phyloP scores from a whole-genome alignment of 345 rosid species.

The Aurinia saxatilis region DNA sequence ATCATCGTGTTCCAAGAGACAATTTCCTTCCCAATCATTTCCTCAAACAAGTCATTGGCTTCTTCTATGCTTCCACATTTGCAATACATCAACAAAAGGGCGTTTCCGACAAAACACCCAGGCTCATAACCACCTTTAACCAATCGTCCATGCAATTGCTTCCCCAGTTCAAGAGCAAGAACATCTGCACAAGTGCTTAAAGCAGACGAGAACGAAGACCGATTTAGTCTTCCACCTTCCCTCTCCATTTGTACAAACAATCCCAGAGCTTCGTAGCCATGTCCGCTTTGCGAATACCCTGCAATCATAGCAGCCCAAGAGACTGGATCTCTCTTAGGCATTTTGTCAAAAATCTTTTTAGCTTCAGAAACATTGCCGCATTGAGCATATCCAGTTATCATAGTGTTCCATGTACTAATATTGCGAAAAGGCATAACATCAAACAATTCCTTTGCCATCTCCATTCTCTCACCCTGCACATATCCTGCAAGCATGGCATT shows the following conservation, averaged over 20 bases:
- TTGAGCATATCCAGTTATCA: conserved; percentile 64
- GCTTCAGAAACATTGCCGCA: conserved; percentile 38
- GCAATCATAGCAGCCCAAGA: conserved; percentile 81
- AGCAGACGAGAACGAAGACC: conserved; percentile 53
- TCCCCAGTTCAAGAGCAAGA: conserved; percentile 61
- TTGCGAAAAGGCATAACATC: conserved; percentile 48
- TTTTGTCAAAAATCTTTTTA: conserved; percentile 41
- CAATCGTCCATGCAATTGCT: conserved; percentile 57
- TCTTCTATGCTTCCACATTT: conserved; percentile 70
- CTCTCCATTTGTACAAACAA: conserved; percentile 55
- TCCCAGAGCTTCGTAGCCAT: conserved; percentile 42
- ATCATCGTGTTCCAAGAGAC: conserved; percentile 72
- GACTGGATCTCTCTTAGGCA: conserved; percentile 49
- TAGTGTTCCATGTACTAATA: conserved; percentile 61
- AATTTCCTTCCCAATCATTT: conserved; percentile 50
- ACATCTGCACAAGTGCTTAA: conserved; percentile 57
- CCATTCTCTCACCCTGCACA: conserved; percentile 46
- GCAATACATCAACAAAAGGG: conserved; percentile 65
- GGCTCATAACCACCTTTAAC: conserved; percentile 55
- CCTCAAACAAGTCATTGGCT: conserved; percentile 46
- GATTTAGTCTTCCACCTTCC: conserved; percentile 50
- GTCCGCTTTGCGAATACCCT: conserved; percentile 54
- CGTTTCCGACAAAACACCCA: conserved; percentile 61
- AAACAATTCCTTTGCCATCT: conserved; percentile 52
- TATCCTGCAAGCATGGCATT: conserved; percentile 73